Evolutionary conservation across 805 yeast species (phyloP), one percentile per base, ranked within the genome.

Genomic region (Lachancea fermentati): DNA sequence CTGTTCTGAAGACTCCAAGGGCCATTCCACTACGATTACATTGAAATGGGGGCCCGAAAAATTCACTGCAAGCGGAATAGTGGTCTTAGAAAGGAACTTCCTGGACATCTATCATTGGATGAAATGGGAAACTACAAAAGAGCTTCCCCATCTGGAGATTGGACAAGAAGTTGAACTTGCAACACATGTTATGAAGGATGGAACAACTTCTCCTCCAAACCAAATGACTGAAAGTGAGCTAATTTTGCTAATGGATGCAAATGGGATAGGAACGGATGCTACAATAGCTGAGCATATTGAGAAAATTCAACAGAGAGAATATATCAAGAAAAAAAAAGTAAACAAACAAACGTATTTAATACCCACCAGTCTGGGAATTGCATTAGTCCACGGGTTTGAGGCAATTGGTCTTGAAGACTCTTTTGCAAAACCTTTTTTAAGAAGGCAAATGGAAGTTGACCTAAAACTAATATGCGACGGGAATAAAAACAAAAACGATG

Each of bases 211-310:
- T 0, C 79, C 97, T 0, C 98, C 99, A 0, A 62, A 66, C 19
- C 82, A 79, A 39, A 73, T 93, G 71, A 91, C 97, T 0, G 99
- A 93, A 60, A 73, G 96, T 0, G 98, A 91, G 56, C 69, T 93
- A 16, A 87, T 93, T 63, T 81, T 86, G 7, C 66, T 93, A 34
- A 93, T 93, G 99, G 97, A 94, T 66, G 85, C 79, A 8, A 93
- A 93, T 60, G 97, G 97, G 0, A 93, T 93, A 33, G 99, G 99
- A 2, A 93, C 99, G 0, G 99, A 93, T 67, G 99, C 99, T 1
- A 93, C 99, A 0, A 94, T 93, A 62, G 98, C 97, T 0, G 98
- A 93, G 32, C 99, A 93, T 62, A 93, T 93, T 29, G 88, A 84
- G 43, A 89, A 85, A 55, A 79, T 93, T 32, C 64, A 74, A 19